These are phyloP conservation scores for Tilletia horrida DNA, from an alignment of 1,284 basidiomycete genomes.

Conservation along the genomic window DNA sequence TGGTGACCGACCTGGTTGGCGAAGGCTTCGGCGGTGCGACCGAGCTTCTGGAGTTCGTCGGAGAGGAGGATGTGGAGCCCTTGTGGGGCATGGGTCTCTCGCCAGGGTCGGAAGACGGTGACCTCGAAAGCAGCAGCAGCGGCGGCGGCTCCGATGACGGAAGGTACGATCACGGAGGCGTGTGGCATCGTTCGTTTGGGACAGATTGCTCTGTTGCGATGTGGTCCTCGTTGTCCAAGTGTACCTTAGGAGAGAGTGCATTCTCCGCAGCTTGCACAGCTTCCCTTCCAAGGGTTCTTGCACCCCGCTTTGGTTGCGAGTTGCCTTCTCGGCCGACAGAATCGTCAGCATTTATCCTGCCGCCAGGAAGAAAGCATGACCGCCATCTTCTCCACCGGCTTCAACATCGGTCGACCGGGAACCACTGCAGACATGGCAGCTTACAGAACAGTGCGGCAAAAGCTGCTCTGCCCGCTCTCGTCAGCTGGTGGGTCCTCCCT, in stretches of 20 bases:
- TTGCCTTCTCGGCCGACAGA: too few species aligned
- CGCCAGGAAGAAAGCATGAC: background rate
- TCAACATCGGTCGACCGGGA: background rate
- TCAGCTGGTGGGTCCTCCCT: background rate
- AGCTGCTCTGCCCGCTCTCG: background rate
- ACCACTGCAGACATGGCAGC: background rate
- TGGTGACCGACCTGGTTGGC: background rate
- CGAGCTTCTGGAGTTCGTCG: constrained; percentile 4
- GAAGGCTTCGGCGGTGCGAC: constrained; percentile 9
- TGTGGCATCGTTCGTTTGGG: constrained; percentile 31
- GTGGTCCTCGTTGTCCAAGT: background rate
- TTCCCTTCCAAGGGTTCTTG: too few species aligned
- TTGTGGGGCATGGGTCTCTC: constrained; percentile 39
- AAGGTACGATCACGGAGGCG: constrained; percentile 35
- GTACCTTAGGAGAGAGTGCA: too few species aligned
- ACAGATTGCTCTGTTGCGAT: background rate
- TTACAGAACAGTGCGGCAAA: background rate
- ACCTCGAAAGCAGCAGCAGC: constrained; percentile 42
- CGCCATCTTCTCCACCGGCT: background rate
- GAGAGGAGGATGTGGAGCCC: constrained; percentile 24
- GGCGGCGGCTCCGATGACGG: constrained; percentile 35
- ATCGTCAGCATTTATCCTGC: too few species aligned
- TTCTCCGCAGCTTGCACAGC: too few species aligned
- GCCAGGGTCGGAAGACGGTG: constrained; percentile 39
- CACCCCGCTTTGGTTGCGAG: too few species aligned